A percentile compares a stretch with the other conserved stretches of the same genome.
These are phyloP conservation scores for Kwoniella heveanensis DNA, from an alignment of 768 basidiomycete species.

Conservation along the genomic window DNA sequence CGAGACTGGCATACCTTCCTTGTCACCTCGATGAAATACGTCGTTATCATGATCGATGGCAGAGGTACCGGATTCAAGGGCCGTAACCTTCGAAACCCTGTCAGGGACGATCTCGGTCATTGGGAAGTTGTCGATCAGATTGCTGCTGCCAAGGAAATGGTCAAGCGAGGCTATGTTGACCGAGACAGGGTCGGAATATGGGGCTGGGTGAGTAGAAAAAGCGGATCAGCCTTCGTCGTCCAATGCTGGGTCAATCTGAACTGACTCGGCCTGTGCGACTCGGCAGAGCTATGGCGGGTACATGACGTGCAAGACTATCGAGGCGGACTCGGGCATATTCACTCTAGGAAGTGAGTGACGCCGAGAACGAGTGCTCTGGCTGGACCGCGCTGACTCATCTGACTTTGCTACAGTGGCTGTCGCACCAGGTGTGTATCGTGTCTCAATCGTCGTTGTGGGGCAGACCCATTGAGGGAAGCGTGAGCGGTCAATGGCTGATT, in stretches of 20 bases:
- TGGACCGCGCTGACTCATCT: not conserved
- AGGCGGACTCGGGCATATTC: slow-evolving; percentile 86
- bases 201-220: slow-evolving; percentile 91
- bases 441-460: not conserved
- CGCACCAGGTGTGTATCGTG: slow-evolving; percentile 38
- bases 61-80: slow-evolving; percentile 93
- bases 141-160: slow-evolving; percentile 84
- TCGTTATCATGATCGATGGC: slow-evolving; percentile 86
- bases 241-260: not conserved
- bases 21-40: slow-evolving; percentile 75
- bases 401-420: slow-evolving; percentile 44
- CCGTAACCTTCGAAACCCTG: slow-evolving; percentile 75
- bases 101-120: slow-evolving; percentile 84
- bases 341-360: slow-evolving; percentile 77
- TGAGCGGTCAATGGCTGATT: slow-evolving; percentile 3
- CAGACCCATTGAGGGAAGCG: too few relatives aligned
- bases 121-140: slow-evolving; percentile 90
- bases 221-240: too few relatives aligned
- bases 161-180: slow-evolving; percentile 84
- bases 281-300: slow-evolving; percentile 90
- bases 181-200: slow-evolving; percentile 85
- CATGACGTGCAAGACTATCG: slow-evolving; percentile 89
- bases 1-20: slow-evolving; percentile 88
- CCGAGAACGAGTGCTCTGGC: too few relatives aligned
- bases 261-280: not conserved